phyloP scores from a whole-genome alignment of 1,284 basidiomycete species.

The Anthracocystis walkeri region DNA sequence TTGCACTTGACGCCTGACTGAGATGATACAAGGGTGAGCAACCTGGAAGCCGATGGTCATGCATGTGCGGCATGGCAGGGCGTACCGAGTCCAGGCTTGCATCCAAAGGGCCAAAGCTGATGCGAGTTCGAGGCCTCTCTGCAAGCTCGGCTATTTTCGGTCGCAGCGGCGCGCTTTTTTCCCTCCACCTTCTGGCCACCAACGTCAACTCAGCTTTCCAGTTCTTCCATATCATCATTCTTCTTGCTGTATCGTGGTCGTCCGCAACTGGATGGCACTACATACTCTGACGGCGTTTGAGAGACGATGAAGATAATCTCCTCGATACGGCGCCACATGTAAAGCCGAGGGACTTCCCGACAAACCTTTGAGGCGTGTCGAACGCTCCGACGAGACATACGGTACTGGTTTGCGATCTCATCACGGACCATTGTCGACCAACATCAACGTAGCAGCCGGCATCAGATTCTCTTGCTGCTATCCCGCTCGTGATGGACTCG shows the following conservation, averaged over 20 bases:
- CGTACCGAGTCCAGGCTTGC: too few species aligned
- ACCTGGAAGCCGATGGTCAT: not conserved
- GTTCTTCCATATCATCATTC: not conserved
- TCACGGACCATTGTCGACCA: not conserved
- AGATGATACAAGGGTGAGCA: too few species aligned
- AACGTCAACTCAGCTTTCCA: not conserved
- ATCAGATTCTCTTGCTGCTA: too few species aligned
- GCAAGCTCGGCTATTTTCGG: not conserved
- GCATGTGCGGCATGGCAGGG: not conserved
- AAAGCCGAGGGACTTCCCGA: too few species aligned
- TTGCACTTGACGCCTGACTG: too few species aligned
- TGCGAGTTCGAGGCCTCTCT: not conserved
- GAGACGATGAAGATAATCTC: not conserved
- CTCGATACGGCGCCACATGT: not conserved
- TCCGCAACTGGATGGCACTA: too few species aligned
- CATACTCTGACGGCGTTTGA: not conserved
- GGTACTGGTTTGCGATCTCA: not conserved
- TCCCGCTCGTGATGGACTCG: conserved; percentile 6
- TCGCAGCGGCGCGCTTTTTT: not conserved
- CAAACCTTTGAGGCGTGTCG: not conserved
- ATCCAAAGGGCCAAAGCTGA: too few species aligned
- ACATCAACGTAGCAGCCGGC: not conserved
- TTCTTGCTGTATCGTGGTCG: not conserved
- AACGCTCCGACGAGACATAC: not conserved
- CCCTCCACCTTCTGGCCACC: not conserved